Conservation (phyloP, 2,329 filamentous ascomycete genomes). For the Diaporthe batatas region DNA sequence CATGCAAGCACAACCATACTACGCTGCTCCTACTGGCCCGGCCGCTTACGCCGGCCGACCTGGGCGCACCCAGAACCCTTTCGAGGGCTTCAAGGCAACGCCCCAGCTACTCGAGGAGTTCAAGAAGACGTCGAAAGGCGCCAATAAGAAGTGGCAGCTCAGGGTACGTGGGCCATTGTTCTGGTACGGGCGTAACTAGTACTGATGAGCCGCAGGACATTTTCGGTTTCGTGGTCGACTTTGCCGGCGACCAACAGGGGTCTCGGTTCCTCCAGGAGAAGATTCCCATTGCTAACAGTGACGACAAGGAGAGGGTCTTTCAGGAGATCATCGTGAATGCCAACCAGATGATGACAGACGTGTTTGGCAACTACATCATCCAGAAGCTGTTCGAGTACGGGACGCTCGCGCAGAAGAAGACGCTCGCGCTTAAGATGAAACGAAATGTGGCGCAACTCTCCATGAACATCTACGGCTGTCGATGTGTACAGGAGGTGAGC, state of each 20-base stretch:
- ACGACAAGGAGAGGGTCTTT: constrained; percentile 94
- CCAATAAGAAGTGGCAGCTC: constrained; percentile 81
- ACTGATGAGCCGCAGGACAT: constrained; percentile 71
- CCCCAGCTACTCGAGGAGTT: constrained; percentile 81
- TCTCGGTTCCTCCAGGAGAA: constrained; percentile 97
- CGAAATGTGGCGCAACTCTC: constrained; percentile 85
- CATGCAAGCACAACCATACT: constrained; percentile 35
- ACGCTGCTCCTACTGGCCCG: constrained; percentile 39
- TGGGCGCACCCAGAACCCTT: constrained; percentile 59
- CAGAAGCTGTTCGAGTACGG: constrained; percentile 98
- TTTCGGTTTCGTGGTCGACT: constrained; percentile 89
- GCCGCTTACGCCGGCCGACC: constrained; percentile 28
- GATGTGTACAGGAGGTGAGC: constrained; percentile 91
- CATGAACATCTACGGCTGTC: constrained; percentile 90
- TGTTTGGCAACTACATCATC: constrained; percentile 98
- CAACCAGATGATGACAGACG: constrained; percentile 91
- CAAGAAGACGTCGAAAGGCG: constrained; percentile 75
- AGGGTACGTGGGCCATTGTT: constrained; percentile 64
- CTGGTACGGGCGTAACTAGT: neutral
- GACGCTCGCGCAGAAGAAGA: constrained; percentile 91
- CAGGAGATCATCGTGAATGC: constrained; percentile 87
- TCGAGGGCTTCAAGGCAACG: constrained; percentile 57
- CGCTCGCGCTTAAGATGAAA: constrained; percentile 88
- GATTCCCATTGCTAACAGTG: constrained; percentile 91
- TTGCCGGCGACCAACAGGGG: constrained; percentile 94